Evolutionary conservation across 331 rosid genomes (phyloP), one percentile per base, ranked within the genome.

Genomic region (Quercus lobata): DNA sequence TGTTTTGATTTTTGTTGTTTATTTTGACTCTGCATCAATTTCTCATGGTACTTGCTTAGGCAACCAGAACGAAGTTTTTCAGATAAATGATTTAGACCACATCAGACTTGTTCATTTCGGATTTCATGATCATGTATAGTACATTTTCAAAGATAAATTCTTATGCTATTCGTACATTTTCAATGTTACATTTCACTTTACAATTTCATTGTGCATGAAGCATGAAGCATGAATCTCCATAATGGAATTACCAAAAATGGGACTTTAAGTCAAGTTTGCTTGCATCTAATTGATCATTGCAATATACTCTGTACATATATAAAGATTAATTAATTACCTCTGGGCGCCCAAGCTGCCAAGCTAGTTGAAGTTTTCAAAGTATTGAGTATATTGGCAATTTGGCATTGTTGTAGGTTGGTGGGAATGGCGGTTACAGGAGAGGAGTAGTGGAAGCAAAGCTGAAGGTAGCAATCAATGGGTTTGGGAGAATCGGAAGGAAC

Each of bases 391-490:
- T 11, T 79, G 53, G 7, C 55, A 7, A 63, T n/a, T 41, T n/a
- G 32, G 53, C 35, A 24, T 44, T 35, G 74, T 46, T 76, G 68
- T 79, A 90, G 97, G 88, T 87, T 77, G 97, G 92, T 69, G 72
- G 78, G 79, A 88, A 85, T 65, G 89, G 87, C 11, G 94, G 92
- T 73, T 87, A 86, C 91, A 91, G 77, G 86, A 92, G 77, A 79
- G 91, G 90, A 21, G 86, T 89, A 12, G 80, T 65, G 21, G 97
- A 92, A 79, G 98, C 98, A 22, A 92, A 95, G 75, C 82, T 95
- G 72, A 95, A 91, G 87, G 99, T 95, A 53, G 99, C 98, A 7
- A 95, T 93, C 55, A 95, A 95, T 69, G 99, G 99, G n/a, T 93
- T 91, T 55, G 98, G 98, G 27, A 91, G 98, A 78, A 95, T 95